phyloP scores from a whole-genome alignment of 441 rosid genomes.

The Brassica hybrid region DNA sequence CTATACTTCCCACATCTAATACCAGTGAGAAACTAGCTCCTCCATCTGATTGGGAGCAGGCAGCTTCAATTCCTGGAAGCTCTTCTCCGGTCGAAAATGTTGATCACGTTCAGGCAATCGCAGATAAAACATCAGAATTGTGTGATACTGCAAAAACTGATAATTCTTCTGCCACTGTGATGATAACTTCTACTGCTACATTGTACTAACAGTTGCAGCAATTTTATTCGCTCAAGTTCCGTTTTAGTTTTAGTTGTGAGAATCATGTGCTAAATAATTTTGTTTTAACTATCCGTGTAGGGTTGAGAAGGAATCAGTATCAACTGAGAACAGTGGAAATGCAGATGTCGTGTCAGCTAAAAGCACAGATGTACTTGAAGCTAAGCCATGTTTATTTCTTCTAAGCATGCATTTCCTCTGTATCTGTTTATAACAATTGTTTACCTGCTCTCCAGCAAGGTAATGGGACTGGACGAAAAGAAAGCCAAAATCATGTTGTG shows the following conservation, averaged over 20 bases:
- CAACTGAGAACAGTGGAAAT: conserved; percentile 48
- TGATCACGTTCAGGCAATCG: conserved; percentile 43
- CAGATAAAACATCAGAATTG: conserved; percentile 36
- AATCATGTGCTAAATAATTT: conserved; percentile 37
- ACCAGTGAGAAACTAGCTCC: conserved; percentile 41
- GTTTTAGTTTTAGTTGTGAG: conserved; percentile 14
- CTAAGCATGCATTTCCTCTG: conserved; percentile 20
- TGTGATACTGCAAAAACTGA: conserved; percentile 44
- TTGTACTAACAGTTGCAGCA: conserved; percentile 52
- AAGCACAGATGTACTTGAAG: conserved; percentile 53
- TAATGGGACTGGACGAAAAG: conserved; percentile 49
- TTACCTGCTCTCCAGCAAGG: conserved; percentile 40
- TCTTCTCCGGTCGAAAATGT: conserved; percentile 43
- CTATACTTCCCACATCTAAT: conserved; percentile 44
- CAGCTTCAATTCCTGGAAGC: conserved; percentile 45
- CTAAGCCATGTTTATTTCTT: conserved; percentile 27
- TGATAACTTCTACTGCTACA: conserved; percentile 43
- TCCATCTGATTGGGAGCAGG: conserved; percentile 42
- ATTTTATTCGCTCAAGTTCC: conserved; percentile 30
- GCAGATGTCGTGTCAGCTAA: conserved; percentile 49
- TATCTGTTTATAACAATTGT: conserved; percentile 31
- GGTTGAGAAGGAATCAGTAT: conserved; percentile 45
- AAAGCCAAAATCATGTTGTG: conserved; percentile 54
- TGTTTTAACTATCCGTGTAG: conserved; percentile 47
- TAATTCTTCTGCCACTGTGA: conserved; percentile 46